Evolutionary conservation across 2,329 filamentous ascomycete genomes (phyloP), one percentile per base, ranked within the genome.

Genomic region (Exserohilum turcica): DNA sequence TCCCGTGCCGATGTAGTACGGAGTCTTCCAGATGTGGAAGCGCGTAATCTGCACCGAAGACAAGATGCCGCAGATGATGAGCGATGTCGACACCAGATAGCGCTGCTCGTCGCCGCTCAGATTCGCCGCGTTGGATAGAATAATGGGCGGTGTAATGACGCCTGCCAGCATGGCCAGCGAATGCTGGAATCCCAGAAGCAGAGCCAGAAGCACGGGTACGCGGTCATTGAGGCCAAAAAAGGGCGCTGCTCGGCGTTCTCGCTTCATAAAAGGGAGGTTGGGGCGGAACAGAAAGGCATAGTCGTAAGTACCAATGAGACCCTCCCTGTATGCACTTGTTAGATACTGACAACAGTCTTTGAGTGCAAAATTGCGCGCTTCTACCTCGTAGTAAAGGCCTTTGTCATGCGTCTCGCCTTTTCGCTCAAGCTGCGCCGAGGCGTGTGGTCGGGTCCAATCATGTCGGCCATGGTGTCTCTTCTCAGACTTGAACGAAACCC

Each of bases 281-380:
- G 83, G 90, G 18, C 79, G 85, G 80, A 97, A 96, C 35, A 97
- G 86, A 68, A 92, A 94, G 31, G 74, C 89, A 82, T 97, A 97
- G 80, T 97, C 89, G 75, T 97, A 97, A 65, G 86, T 82, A 58
- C 92, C 92, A 50, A 97, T 75, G 21, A 96, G 81, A 10, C 92
- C 92, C 1, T 92, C 82, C 56, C 79, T 86, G 39, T 12, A 35
- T 10, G 12, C 6, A 24, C 7, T 24, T 24, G 36, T 54, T 45
- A 54, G 46, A 39, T n/a, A n/a, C n/a, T n/a, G n/a, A n/a, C n/a
- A n/a, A n/a, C n/a, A n/a, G n/a, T n/a, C n/a, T n/a, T n/a, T n/a
- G n/a, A n/a, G n/a, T n/a, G n/a, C n/a, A n/a, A n/a, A 43, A 32
- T 18, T 10, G 7, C 7, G 35, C 12, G 7, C 28, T 69, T 16